These are phyloP conservation scores for Diversispora eburnea DNA, from an alignment of 192 early-diverging fungal genomes.

Conservation along the genomic window DNA sequence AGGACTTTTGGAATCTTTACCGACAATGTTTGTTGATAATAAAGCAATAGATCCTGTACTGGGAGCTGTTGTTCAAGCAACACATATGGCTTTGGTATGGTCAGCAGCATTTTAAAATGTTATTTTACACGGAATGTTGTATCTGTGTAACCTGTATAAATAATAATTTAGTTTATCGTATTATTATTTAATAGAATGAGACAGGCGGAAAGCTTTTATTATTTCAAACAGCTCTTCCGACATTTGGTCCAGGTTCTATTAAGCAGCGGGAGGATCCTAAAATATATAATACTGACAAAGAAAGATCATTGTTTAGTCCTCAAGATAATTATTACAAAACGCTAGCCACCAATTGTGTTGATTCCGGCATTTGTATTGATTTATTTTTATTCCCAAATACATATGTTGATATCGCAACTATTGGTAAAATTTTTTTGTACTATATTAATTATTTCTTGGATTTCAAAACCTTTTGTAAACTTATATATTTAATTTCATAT, in stretches of 20 bases:
- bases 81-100: conserved; percentile 66
- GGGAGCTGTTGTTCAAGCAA: conserved; percentile 77
- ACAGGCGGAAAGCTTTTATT: conserved; percentile 84
- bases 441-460: background rate
- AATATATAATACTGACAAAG: conserved; percentile 89
- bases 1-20: conserved; percentile 74
- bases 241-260: conserved; percentile 81
- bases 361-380: conserved; percentile 81
- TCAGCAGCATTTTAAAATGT: background rate
- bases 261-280: conserved; percentile 87
- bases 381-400: conserved; percentile 86
- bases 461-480: background rate
- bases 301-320: conserved; percentile 79
- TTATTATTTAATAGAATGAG: conserved; percentile 43
- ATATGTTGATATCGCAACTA: conserved; percentile 87
- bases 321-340: conserved; percentile 85
- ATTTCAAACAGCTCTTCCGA: conserved; percentile 88
- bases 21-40: conserved; percentile 78
- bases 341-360: conserved; percentile 76
- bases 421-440: conserved; percentile 46
- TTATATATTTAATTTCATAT: background rate
- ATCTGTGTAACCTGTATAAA: background rate
- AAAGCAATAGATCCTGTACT: conserved; percentile 71
- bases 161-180: background rate
- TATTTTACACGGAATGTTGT: background rate